Evolutionary conservation across 768 basidiomycete genomes (phyloP).

Genomic region (Udeniomyces megalosporus): DNA sequence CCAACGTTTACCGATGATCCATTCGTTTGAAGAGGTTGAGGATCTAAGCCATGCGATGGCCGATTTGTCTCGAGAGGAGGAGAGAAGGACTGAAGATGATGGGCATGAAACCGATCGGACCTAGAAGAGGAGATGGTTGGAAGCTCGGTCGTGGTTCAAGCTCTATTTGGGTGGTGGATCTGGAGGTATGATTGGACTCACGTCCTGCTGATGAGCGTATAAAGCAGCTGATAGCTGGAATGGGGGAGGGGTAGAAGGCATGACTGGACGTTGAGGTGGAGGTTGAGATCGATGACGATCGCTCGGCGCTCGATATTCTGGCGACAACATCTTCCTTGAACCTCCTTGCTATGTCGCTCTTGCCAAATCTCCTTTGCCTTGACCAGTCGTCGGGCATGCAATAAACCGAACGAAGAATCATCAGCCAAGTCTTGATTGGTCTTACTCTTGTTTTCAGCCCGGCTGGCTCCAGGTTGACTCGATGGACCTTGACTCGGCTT

Average conservation of each 20-base stretch:
- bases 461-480: no score
- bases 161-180: not conserved
- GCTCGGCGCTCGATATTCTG: no score
- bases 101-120: constrained; percentile 70
- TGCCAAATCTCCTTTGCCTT: no score
- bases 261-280: not conserved
- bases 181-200: not conserved
- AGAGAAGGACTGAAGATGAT: constrained; percentile 59
- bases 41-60: constrained; percentile 57
- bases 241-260: not conserved
- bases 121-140: constrained; percentile 32
- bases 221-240: constrained; percentile 4
- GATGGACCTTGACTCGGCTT: no score
- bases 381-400: no score
- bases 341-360: no score
- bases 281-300: no score
- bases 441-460: no score
- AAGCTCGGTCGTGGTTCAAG: not conserved
- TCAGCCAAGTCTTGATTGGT: no score
- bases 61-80: constrained; percentile 79
- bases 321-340: no score
- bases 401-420: no score
- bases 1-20: constrained; percentile 35
- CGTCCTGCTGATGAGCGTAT: constrained; percentile 1
- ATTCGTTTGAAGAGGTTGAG: constrained; percentile 22